Percentiles rank a stretch among this genome's conserved stretches.
These are phyloP conservation scores for Cichorium intybus DNA, from an alignment of 140 eudicot genomes.

Conservation along the genomic window DNA sequence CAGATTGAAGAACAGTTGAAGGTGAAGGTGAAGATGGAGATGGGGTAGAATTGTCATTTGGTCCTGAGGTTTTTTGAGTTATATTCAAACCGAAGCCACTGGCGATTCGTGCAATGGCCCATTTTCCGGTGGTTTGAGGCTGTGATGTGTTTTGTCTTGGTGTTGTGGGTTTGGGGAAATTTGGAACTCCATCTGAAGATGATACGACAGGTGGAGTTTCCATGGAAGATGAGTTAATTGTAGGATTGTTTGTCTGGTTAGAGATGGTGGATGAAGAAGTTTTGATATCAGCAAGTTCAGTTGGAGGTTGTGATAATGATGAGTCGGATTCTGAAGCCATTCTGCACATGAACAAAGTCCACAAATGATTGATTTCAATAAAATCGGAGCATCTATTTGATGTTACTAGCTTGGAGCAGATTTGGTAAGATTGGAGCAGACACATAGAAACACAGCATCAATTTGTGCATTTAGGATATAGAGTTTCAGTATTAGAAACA, in stretches of 20 bases:
- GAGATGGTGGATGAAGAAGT: conserved; percentile 27
- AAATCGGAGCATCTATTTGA: neutral
- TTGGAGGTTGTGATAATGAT: conserved; percentile 36
- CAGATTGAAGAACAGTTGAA: conserved; percentile 58
- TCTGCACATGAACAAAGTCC: conserved; percentile 36
- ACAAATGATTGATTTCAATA: conserved; percentile 7
- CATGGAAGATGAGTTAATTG: conserved; percentile 28
- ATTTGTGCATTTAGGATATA: neutral
- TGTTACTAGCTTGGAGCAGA: conserved; percentile 9
- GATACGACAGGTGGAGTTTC: conserved; percentile 45
- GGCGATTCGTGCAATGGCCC: conserved; percentile 66
- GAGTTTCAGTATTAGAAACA: neutral
- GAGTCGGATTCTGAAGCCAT: conserved; percentile 61
- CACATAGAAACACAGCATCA: conserved; percentile 8
- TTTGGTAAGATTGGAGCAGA: neutral
- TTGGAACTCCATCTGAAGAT: conserved; percentile 47
- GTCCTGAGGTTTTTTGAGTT: conserved; percentile 36
- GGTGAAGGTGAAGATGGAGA: conserved; percentile 41
- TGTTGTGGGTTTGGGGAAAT: conserved; percentile 34
- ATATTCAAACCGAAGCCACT: conserved; percentile 58
- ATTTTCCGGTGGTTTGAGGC: conserved; percentile 41
- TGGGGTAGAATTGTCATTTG: conserved; percentile 37
- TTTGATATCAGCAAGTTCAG: conserved; percentile 35
- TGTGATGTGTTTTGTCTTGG: conserved; percentile 36
- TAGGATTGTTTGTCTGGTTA: conserved; percentile 30